Evolutionary conservation across 345 rosid genomes (phyloP), one percentile per base, ranked within the genome.

Genomic region (Pistacia atlantica): DNA sequence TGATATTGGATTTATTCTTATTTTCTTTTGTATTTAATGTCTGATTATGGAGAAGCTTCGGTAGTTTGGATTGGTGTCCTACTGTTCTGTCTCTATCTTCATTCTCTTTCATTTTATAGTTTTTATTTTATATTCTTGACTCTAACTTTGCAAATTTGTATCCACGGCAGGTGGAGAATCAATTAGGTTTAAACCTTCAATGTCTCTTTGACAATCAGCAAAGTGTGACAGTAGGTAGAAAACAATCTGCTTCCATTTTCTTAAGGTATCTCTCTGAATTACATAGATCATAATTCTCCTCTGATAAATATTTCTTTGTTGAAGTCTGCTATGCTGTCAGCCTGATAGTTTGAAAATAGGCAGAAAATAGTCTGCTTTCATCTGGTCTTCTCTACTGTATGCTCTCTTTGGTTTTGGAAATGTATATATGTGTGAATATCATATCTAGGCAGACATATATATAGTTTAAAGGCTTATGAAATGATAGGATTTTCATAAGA

Each of bases 151-250:
- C 66, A 55, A 33, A n/a, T 35, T 72, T 37, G 33, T 31, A 45
- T 35, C 61, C 35, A 22, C 78, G 75, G 70, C 93, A 95, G 98
- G 92, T 95, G 79, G 93, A 95, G 77, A 95, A 95, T 87, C 92
- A 84, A 77, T 79, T 94, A 61, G 89, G 93, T 75, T 83, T 93
- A 74, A 87, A 83, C 79, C 92, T 91, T 84, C 82, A 80, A 64
- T 93, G 95, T 74, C 78, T 83, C 58, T 90, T 93, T 79, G 73
- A 79, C 75, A 83, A 84, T 80, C 83, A 89, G 61, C 93, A 83
- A 81, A 84, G 79, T 82, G 86, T 86, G 75, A 84, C 86, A 69
- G 70, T 95, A 65, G 85, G 91, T 49, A 77, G 87, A 77, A 87
- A 82, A 80, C 92, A 92, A 70, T 85, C 88, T 85, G 91, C 91